Evolutionary conservation across 2,329 filamentous ascomycete genomes (phyloP), one percentile per base, ranked within the genome.

Genomic region (Ophiostoma piceae): DNA sequence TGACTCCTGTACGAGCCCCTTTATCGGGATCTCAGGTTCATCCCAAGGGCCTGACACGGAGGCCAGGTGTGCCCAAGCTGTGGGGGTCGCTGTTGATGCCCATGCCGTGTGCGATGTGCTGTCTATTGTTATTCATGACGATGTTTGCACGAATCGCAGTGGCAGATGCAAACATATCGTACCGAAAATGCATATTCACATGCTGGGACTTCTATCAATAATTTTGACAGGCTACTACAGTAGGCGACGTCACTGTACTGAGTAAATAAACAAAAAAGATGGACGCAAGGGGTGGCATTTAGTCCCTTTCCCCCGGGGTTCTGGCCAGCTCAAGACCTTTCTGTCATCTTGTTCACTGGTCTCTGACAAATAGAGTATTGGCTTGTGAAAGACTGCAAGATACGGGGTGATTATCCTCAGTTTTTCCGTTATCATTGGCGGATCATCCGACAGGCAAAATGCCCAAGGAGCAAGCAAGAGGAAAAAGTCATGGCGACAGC

Each of bases 391-490:
- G 51, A 26, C 2, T 26, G 51, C 26, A 11, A 57, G 51, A 57
- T 57, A 57, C 22, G 22, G 16, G 22, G 51, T 47, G 16, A 47
- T 47, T 19, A 47, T 29, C 51, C 19, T 22, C 16, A 26, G 51
- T 57, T 26, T 57, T 57, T 22, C 51, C 22, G 51, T 26, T 57
- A 57, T 57, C 51, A 57, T 57, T 26, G 51, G 51, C 51, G 51
- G 51, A 57, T 57, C 51, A 26, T 57, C 51, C 51, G 51, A 29
- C 51, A 26, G 51, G 51, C 51, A 57, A 26, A 57, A 57, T 57
- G 22, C 8, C 51, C n/a, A 57, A 57, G 22, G 51, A 26, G 51
- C 9, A 57, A 57, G 16, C 22, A 57, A 57, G n/a, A 57, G 51
- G 22, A 57, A 57, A 57, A 26, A 57, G 22, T 7, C 19, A 54